Evolutionary conservation across 1,139 yeast species (phyloP), one percentile per base, ranked within the genome.

Genomic region (Diutina catenulata): DNA sequence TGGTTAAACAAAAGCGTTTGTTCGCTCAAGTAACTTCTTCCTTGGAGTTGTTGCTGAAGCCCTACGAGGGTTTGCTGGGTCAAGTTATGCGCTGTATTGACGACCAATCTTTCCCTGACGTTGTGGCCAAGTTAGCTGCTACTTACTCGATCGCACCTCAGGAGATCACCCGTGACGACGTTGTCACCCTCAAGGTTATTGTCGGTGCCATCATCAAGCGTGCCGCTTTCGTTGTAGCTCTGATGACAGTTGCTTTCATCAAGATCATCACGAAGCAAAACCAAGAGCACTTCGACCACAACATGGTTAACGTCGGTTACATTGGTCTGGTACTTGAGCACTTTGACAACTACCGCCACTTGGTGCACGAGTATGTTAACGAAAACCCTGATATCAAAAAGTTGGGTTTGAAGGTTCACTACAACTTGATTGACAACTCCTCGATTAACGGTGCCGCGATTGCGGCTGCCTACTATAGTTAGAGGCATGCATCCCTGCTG

Each of bases 371-470:
- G 27, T 56, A 43, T 41, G 56, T 65, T 28, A 64, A 64, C 43
- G 50, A 46, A 6, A 51, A 57, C 43, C 53, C 52, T 7, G 56
- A 50, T 20, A 51, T 61, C n/a, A 43, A 45, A 38, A 45, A 46
- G 4, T 44, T 57, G 49, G 56, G 57, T 9, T 46, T 62, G 22
- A 46, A 48, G 13, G 61, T 67, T 28, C 65, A 62, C 38, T 62
- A 67, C 42, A 58, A 57, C 48, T 52, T 57, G 40, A 57, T 67
- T 39, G 64, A 61, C 26, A 53, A 67, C 44, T 65, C 71, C 47
- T 64, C 71, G 14, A 56, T 67, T 27, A 60, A 65, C 26, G 73
- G 73, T 4, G 68, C 72, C 36, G 72, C 73, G 21, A 66, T 67
- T 38, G 71, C 70, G 10, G 72, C 72, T 33, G 72, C 72, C 14